A percentile compares a stretch with the other conserved stretches of the same genome.
Evolutionary conservation across 2,329 filamentous ascomycete species (phyloP).

Genomic region (Fusarium siculi): DNA sequence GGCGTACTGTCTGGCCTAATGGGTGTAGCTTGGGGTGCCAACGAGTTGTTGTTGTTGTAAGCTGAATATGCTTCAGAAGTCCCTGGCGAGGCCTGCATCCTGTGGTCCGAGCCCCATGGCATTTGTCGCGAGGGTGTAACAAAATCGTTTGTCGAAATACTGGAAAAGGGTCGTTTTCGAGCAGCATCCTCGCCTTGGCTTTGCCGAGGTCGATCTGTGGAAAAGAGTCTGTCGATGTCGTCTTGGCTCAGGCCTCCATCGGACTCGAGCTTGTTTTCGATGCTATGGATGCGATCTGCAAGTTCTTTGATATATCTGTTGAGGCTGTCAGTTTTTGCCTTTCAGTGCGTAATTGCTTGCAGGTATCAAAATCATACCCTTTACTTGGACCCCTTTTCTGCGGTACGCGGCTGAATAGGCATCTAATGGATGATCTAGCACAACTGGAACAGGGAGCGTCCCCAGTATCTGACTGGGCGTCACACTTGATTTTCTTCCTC

Average conservation of each 20-base stretch:
- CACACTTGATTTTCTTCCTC: conserved; percentile 90
- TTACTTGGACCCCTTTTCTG: conserved; percentile 92
- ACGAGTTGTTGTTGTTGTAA: conserved; percentile 54
- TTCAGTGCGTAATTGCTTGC: neutral
- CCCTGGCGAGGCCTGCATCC: conserved; percentile 55
- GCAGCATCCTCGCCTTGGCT: conserved; percentile 47
- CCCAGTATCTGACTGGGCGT: conserved; percentile 79
- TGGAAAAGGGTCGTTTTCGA: conserved; percentile 61
- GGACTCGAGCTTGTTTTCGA: conserved; percentile 79
- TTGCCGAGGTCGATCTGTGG: conserved; percentile 49
- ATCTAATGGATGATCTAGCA: conserved; percentile 77
- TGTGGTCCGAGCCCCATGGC: conserved; percentile 60
- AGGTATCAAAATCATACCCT: conserved; percentile 64
- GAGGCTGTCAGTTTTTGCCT: conserved; percentile 15
- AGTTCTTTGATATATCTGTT: conserved; percentile 90
- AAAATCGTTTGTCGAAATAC: conserved; percentile 56
- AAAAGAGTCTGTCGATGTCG: conserved; percentile 57
- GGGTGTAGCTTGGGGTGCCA: conserved; percentile 59
- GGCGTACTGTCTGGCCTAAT: conserved; percentile 53
- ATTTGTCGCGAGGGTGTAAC: conserved; percentile 55
- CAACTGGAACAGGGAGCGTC: conserved; percentile 85
- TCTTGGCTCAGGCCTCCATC: conserved; percentile 58
- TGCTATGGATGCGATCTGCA: conserved; percentile 82
- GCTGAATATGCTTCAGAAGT: conserved; percentile 47
- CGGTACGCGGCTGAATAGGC: conserved; percentile 86